Conservation (phyloP, 208 protist species). For the Leishmania arabica region DNA sequence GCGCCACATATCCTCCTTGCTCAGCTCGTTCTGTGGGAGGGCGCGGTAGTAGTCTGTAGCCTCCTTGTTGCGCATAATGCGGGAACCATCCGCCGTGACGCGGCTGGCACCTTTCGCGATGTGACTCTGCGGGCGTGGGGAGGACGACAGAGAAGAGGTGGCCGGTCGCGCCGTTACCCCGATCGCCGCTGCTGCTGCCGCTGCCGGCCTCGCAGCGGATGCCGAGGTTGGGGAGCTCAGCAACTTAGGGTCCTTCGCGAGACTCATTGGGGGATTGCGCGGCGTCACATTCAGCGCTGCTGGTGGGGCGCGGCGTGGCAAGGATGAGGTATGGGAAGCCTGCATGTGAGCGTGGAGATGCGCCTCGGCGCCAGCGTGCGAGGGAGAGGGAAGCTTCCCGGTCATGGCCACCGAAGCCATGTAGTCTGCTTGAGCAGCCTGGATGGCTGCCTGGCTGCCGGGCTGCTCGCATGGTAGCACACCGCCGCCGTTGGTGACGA, state of each 20-base stretch:
- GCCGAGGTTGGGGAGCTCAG: neutral
- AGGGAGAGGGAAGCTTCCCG: conserved; percentile 64
- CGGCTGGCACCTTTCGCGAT: conserved; percentile 8
- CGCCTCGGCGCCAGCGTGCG: neutral
- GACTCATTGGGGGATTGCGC: conserved; percentile 6
- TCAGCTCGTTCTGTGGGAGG: conserved; percentile 76
- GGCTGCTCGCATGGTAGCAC: conserved; percentile 67
- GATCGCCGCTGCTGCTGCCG: neutral
- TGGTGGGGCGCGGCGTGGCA: conserved; percentile 23
- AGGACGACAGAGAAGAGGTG: neutral
- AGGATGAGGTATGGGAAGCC: conserved; percentile 10
- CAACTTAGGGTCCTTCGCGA: neutral
- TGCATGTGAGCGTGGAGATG: neutral
- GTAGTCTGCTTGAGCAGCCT: conserved; percentile 54
- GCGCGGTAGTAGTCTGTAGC: conserved; percentile 76
- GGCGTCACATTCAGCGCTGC: conserved; percentile 11
- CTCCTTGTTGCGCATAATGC: conserved; percentile 39
- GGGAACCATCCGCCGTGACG: conserved; percentile 14
- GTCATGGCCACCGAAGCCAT: conserved; percentile 66
- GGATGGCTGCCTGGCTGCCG: conserved; percentile 37
- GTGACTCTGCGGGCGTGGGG: neutral
- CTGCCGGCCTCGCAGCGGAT: conserved; percentile 5
- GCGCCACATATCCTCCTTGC: conserved; percentile 89
- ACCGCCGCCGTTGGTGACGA: conserved; percentile 12
- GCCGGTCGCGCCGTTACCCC: neutral